Evolutionary conservation across 2,329 filamentous ascomycete genomes (phyloP).

Genomic region (Penicillium sp.): DNA sequence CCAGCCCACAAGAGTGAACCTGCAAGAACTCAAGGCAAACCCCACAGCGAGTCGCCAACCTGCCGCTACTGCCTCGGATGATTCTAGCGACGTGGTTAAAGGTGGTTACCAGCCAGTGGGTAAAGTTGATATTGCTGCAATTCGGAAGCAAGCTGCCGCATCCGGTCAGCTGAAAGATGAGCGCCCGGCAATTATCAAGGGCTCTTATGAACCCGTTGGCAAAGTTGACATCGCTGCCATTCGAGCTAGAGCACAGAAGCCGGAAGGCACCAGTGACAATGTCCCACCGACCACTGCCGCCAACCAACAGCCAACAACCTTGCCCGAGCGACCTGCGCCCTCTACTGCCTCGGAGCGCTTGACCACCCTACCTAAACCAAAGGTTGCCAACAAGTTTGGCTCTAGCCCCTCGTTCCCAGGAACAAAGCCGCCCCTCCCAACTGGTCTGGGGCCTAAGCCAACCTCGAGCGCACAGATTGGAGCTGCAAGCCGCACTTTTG

Average conservation of each 20-base stretch:
- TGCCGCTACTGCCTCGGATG: conserved; percentile 49
- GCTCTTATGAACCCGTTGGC: conserved; percentile 88
- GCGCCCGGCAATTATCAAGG: conserved; percentile 80
- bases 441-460: conserved; percentile 63
- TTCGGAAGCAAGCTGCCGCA: conserved; percentile 72
- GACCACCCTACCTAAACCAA: conserved; percentile 87
- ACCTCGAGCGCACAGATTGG: conserved; percentile 62
- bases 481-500: conserved; percentile 85
- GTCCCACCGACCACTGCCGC: conserved; percentile 44
- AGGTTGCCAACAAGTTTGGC: conserved; percentile 86
- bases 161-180: conserved; percentile 62
- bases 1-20: conserved; percentile 92
- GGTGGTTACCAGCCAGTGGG: conserved; percentile 92
- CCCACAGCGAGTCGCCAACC: conserved; percentile 56
- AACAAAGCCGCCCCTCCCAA: conserved; percentile 83
- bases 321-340: conserved; percentile 70
- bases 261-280: conserved; percentile 39
- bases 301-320: conserved; percentile 60
- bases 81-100: conserved; percentile 65
- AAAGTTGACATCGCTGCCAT: conserved; percentile 98
- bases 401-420: conserved; percentile 72
- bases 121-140: conserved; percentile 94
- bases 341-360: conserved; percentile 76
- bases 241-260: conserved; percentile 74
- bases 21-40: conserved; percentile 75